Base-by-base conservation (phyloP, 257 asterid genomes). In the Primulina tabacum region DNA sequence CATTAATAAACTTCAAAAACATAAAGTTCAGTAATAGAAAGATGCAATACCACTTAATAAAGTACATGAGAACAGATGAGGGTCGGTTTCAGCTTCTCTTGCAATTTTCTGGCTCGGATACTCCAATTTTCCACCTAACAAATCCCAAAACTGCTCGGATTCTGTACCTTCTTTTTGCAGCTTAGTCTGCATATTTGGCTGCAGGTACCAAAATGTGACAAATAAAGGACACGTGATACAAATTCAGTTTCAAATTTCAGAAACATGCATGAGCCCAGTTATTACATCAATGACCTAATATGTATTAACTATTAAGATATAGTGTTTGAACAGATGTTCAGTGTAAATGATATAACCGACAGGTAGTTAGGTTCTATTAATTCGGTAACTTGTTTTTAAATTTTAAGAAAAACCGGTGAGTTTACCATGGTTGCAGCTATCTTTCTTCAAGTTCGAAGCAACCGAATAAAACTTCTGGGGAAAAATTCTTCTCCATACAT, bases 101-200 rank as follows among this genome's bases (percentile, higher is more conserved):
- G 82, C 38, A 65, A 86, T 82, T 79, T 82, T 87, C 75, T 86
- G 83, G 76, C 80, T 81, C 28, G 81, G 68, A 68, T 89, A 80
- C 80, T 91, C 97, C 1, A 81, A 57, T 78, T 86, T 89, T 33
- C 86, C 90, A 68, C 95, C 92, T 60, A 91, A 70, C 63, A 87
- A 78, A 16, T 80, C 84, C 96, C 96, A 91, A 72, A 91, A 91
- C 72, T 73, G 80, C 68, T 89, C 96, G 8, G 89, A 79, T 72
- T 91, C 97, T 58, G 78, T 76, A 69, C 97, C 97, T 83, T 91
- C 97, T 73, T 92, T 91, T 77, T 85, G 91, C 78, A 74, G 68
- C 65, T 80, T 82, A 65, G 90, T 83, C 76, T 80, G 96, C 86
- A 80, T 78, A 52, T 84, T 72, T 35, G 96, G 95, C 97, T 91